Evolutionary conservation across 2,329 filamentous ascomycete species (phyloP).

Genomic region (Pseudogymnoascus pannorum): DNA sequence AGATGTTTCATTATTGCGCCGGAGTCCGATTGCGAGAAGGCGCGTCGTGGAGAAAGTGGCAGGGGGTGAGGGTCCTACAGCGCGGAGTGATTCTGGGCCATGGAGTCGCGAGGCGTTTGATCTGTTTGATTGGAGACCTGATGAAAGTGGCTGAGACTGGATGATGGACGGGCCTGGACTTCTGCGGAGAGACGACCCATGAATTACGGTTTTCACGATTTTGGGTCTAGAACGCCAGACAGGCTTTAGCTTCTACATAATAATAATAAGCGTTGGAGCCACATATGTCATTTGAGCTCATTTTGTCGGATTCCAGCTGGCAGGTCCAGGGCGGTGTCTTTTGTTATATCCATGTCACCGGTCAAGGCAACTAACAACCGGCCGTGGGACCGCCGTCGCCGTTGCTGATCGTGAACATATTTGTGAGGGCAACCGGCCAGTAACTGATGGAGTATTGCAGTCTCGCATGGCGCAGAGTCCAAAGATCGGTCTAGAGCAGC

Average conservation of each 20-base stretch:
- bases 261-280: conserved; percentile 3
- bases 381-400: not conserved
- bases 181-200: not conserved
- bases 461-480: not conserved
- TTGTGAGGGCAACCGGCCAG: not conserved
- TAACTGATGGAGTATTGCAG: not conserved
- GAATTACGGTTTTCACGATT: not conserved
- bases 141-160: not conserved
- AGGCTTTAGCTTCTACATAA: conserved; percentile 6
- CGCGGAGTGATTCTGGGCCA: conserved; percentile 33
- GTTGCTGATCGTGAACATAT: not conserved
- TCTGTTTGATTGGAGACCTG: conserved; percentile 54
- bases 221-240: not conserved
- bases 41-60: not conserved
- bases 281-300: not conserved
- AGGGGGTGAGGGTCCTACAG: not conserved
- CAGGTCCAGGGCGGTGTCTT: not conserved
- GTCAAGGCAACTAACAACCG: conserved; percentile 1
- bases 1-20: not conserved
- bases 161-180: not conserved
- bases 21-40: not conserved
- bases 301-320: not conserved
- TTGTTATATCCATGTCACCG: not conserved
- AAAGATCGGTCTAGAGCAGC: not conserved
- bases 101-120: conserved; percentile 66